A percentile compares a stretch with the other conserved stretches of the same genome.
phyloP scores from a whole-genome alignment of 2,329 filamentous ascomycete genomes.

The Aspergillus pseudonomiae region DNA sequence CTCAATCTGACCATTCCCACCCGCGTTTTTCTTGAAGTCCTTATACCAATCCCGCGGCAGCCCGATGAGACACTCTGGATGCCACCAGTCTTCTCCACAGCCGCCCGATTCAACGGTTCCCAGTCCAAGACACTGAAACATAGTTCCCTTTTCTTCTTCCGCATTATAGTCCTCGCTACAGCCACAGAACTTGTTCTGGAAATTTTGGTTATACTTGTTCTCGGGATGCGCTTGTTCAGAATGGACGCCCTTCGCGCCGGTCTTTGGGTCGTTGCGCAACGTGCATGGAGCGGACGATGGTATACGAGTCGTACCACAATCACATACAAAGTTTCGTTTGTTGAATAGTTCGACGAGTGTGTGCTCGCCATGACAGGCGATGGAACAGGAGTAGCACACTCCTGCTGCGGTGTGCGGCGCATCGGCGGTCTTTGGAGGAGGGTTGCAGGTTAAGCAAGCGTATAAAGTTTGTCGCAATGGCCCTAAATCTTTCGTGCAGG shows the following conservation, averaged over 20 bases:
- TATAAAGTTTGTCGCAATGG: constrained; percentile 86
- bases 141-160: constrained; percentile 87
- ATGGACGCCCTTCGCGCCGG: constrained; percentile 77
- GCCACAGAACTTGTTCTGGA: constrained; percentile 86
- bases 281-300: constrained; percentile 71
- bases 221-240: constrained; percentile 69
- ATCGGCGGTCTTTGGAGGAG: constrained; percentile 65
- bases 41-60: constrained; percentile 69
- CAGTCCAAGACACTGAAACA: constrained; percentile 94
- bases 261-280: constrained; percentile 71
- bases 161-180: constrained; percentile 88
- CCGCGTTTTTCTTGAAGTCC: constrained; percentile 23
- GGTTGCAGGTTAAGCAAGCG: constrained; percentile 91
- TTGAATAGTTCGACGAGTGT: constrained; percentile 92
- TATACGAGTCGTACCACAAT: constrained; percentile 87
- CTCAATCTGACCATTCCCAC: constrained; percentile 27
- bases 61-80: constrained; percentile 87
- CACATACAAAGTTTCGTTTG: constrained; percentile 94
- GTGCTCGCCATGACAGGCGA: constrained; percentile 95
- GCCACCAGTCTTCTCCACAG: constrained; percentile 97
- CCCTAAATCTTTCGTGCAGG: constrained; percentile 88
- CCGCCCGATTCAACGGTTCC: constrained; percentile 79
- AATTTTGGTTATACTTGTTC: constrained; percentile 97
- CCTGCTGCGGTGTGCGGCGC: constrained; percentile 74
- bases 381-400: constrained; percentile 94